A percentile compares a stretch with the other conserved stretches of the same genome.
Conservation (phyloP, 768 basidiomycete species). For the Xerocomus spinulosus region DNA sequence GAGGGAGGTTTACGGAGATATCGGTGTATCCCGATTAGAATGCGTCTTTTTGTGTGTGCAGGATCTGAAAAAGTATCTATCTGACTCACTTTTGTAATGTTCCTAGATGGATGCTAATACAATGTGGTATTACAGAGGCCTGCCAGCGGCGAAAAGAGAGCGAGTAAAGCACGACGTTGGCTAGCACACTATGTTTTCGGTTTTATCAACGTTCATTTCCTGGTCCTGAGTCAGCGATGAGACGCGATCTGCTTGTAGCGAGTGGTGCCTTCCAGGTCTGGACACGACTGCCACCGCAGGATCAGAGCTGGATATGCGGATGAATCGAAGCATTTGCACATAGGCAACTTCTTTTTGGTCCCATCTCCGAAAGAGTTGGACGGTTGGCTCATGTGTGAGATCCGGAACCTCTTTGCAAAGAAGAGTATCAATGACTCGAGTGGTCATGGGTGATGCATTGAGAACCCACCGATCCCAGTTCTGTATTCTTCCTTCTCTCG, state of each 20-base stretch:
- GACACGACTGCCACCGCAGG: slow-evolving; percentile 48
- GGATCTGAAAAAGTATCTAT: slow-evolving; percentile 10
- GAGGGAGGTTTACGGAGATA: slow-evolving; percentile 28
- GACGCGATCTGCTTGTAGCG: slow-evolving; percentile 20
- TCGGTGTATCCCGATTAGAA: slow-evolving; percentile 31
- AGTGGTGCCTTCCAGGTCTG: slow-evolving; percentile 54
- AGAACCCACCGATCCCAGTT: slow-evolving; percentile 68
- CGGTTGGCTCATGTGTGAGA: slow-evolving; percentile 66
- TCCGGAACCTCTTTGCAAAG: slow-evolving; percentile 63
- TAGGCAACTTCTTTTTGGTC: slow-evolving; percentile 72
- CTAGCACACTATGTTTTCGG: slow-evolving; percentile 26
- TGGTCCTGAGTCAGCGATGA: slow-evolving; percentile 13
- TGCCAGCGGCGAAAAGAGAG: slow-evolving; percentile 34
- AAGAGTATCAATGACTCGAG: background rate
- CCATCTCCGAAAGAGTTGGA: slow-evolving; percentile 71
- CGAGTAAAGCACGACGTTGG: too few relatives aligned
- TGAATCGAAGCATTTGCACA: slow-evolving; percentile 66
- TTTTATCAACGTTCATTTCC: slow-evolving; percentile 29
- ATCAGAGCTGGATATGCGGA: slow-evolving; percentile 63
- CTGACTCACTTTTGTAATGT: slow-evolving; percentile 1
- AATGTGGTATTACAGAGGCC: slow-evolving; percentile 16
- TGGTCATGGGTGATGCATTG: background rate
- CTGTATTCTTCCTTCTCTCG: slow-evolving; percentile 70
- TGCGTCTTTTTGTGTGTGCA: slow-evolving; percentile 9
- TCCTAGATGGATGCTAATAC: background rate